Evolutionary conservation across 78 protist genomes (phyloP), one percentile per base, ranked within the genome.

Genomic region (Dictyostelium citrinum): DNA sequence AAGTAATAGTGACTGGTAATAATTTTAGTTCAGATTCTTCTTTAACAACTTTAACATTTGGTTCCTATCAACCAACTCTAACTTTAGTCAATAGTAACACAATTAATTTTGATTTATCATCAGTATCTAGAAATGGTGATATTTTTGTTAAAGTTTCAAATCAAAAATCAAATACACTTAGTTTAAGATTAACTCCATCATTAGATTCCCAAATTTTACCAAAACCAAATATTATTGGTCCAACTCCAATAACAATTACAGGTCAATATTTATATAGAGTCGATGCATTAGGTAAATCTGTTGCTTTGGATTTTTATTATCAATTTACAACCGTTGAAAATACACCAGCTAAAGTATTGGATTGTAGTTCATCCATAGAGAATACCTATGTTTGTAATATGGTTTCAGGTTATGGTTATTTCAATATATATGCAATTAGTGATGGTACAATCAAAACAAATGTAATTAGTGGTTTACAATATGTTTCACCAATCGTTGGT

Each of bases 401-500:
- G 49, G 61, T 43, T 39, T 41, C 61, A 12, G 81, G 81, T 43
- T 75, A 75, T 75, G 81, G 81, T 41, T 41, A 75, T 43, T 75
- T 41, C 41, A n/a, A n/a, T n/a, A 22, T 75, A 2, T 43, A 35
- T 31, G 81, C 55, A 17, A 22, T 41, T 16, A n/a, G 45, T n/a
- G 58, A 39, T 70, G 24, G 37, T n/a, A 8, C 58, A 11, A 41
- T 74, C 22, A 29, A 41, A 43, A n/a, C 81, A 2, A 75, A 75
- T 43, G 55, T n/a, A n/a, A 41, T 75, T 41, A 10, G 51, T 16
- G 43, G 43, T 39, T n/a, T 75, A 41, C 14, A 35, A 41, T 75
- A 75, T 75, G 61, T 31, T 31, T 75, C 81, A 41, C 81, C 81
- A 35, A 75, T 75, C n/a, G 81, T 75, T 31, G 58, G 49, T 22